Conservation (phyloP, 208 protist species). For the Hexamita inflata region DNA sequence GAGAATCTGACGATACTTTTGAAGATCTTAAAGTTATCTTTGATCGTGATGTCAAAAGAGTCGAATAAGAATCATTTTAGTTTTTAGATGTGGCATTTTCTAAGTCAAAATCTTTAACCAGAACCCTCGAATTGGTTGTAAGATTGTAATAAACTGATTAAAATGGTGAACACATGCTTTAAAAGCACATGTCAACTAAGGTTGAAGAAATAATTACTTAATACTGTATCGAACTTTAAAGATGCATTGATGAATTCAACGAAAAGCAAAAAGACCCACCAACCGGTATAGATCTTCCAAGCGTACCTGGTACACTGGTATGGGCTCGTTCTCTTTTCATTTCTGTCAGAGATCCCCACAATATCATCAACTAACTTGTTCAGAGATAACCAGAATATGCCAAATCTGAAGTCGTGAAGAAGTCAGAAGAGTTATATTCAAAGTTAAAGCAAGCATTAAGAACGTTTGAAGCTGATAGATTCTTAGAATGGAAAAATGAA, state of each 20-base stretch:
- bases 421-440: not conserved
- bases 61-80: not conserved
- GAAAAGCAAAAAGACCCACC: conserved; percentile 66
- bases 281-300: conserved; percentile 80
- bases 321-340: conserved; percentile 85
- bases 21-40: not conserved
- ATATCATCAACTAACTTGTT: conserved; percentile 74
- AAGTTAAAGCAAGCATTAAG: not conserved
- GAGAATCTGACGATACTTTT: too few species aligned
- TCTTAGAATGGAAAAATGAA: conserved; percentile 1
- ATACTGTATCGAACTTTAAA: conserved; percentile 71
- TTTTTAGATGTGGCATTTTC: conserved; percentile 5
- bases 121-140: not conserved
- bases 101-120: not conserved
- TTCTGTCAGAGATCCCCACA: conserved; percentile 79
- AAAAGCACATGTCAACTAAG: conserved; percentile 72
- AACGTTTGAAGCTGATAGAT: not conserved
- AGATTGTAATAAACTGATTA: not conserved
- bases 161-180: not conserved
- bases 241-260: conserved; percentile 70
- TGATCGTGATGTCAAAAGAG: not conserved
- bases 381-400: conserved; percentile 62
- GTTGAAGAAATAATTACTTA: conserved; percentile 75
- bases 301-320: conserved; percentile 71
- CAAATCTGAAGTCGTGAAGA: conserved; percentile 65